phyloP scores from a whole-genome alignment of 108 stramenopile species.

The Skeletonema costatum region DNA sequence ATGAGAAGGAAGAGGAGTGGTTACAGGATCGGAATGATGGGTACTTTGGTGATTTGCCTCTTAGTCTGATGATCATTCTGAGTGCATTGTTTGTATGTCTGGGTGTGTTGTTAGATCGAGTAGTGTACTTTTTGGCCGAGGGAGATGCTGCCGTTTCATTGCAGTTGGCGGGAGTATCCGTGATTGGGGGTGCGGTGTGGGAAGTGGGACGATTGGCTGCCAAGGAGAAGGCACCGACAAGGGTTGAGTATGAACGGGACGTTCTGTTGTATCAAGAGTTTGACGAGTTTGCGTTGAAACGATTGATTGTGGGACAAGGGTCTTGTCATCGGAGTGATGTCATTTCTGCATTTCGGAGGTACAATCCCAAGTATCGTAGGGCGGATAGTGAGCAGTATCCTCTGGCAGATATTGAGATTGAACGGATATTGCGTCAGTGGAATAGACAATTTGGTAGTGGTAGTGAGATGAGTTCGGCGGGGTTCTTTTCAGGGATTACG shows the following conservation, averaged over 20 bases:
- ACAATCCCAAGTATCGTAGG: conserved; percentile 78
- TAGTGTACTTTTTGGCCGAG: conserved; percentile 57
- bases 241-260: conserved; percentile 67
- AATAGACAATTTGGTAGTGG: conserved; percentile 58
- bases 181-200: conserved; percentile 70
- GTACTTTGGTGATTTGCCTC: conserved; percentile 66
- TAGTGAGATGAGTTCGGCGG: conserved; percentile 70
- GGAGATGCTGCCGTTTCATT: conserved; percentile 61
- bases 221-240: conserved; percentile 62
- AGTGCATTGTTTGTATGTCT: conserved; percentile 55
- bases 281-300: conserved; percentile 71
- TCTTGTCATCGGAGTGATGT: conserved; percentile 78
- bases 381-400: conserved; percentile 67
- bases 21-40: conserved; percentile 81
- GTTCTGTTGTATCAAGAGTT: conserved; percentile 64
- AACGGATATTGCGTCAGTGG: conserved; percentile 69
- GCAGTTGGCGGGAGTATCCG: conserved; percentile 74
- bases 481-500: conserved; percentile 73
- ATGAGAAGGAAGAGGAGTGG: conserved; percentile 55
- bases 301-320: conserved; percentile 36
- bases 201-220: conserved; percentile 80
- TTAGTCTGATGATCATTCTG: conserved; percentile 52
- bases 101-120: conserved; percentile 62
- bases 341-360: conserved; percentile 79
- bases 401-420: conserved; percentile 79